Evolutionary conservation across 768 basidiomycete species (phyloP).

Genomic region (Tricholoma hemisulphureum): DNA sequence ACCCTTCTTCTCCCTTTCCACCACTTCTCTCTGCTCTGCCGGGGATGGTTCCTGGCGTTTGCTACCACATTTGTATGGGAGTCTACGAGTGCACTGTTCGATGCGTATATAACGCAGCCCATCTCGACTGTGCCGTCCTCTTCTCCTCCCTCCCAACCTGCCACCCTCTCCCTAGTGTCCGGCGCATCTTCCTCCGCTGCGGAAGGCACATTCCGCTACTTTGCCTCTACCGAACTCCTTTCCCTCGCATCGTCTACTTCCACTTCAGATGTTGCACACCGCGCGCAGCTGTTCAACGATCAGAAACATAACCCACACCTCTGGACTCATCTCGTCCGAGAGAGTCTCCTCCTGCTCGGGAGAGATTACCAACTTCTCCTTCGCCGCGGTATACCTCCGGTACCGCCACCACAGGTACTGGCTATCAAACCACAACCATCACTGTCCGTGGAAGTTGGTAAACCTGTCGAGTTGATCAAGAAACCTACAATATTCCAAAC

Average conservation of each 20-base stretch:
- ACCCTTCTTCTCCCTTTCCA: slow-evolving; percentile 49
- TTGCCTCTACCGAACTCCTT: slow-evolving; percentile 65
- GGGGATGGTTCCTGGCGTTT: slow-evolving; percentile 50
- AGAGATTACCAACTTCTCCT: slow-evolving; percentile 67
- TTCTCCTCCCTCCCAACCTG: slow-evolving; percentile 28
- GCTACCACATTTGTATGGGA: slow-evolving; percentile 64
- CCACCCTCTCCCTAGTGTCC: slow-evolving; percentile 60
- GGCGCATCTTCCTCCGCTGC: slow-evolving; percentile 50
- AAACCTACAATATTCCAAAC: slow-evolving; percentile 46
- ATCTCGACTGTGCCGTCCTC: slow-evolving; percentile 29
- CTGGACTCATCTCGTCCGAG: slow-evolving; percentile 61
- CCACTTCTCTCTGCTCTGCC: slow-evolving; percentile 43
- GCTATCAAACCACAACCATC: slow-evolving; percentile 2
- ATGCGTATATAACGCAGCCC: slow-evolving; percentile 52
- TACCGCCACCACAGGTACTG: slow-evolving; percentile 19
- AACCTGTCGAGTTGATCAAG: slow-evolving; percentile 25
- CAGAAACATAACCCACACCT: slow-evolving; percentile 62
- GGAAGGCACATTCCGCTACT: slow-evolving; percentile 53
- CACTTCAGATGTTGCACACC: slow-evolving; percentile 39
- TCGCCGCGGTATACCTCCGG: slow-evolving; percentile 49
- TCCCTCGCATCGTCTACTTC: slow-evolving; percentile 47
- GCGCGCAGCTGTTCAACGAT: slow-evolving; percentile 63
- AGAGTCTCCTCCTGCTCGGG: slow-evolving; percentile 60
- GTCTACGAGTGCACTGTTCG: slow-evolving; percentile 57
- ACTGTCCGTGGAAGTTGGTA: slow-evolving; percentile 20